These are phyloP conservation scores for Cladosporium oxysporum DNA, from an alignment of 2,329 filamentous ascomycete species.

Conservation along the genomic window DNA sequence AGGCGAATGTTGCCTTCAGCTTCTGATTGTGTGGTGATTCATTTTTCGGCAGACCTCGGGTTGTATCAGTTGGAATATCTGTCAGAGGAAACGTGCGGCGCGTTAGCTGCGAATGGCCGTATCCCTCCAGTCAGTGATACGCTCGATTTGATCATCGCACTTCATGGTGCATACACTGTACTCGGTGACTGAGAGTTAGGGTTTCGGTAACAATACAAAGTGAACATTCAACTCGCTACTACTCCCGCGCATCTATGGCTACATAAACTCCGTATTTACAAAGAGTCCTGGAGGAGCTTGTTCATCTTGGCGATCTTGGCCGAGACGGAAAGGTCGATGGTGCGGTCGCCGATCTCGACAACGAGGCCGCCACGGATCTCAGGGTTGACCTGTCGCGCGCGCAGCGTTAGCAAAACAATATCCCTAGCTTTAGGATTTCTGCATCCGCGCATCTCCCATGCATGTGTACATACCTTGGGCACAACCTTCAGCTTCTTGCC, in stretches of 20 bases:
- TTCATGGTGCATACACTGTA: neutral
- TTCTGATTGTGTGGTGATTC: neutral
- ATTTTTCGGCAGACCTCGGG: neutral
- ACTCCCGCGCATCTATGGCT: slow-evolving; percentile 17
- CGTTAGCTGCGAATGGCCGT: neutral
- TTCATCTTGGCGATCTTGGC: slow-evolving; percentile 97
- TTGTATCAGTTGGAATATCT: neutral
- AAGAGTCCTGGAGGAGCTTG: slow-evolving; percentile 93
- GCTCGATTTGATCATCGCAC: neutral
- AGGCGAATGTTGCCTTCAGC: neutral
- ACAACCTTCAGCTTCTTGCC: slow-evolving; percentile 99
- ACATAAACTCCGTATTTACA: slow-evolving; percentile 67
- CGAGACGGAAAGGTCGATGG: slow-evolving; percentile 95
- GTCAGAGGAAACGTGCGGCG: neutral
- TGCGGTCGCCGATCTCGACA: slow-evolving; percentile 93
- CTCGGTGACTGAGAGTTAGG: neutral
- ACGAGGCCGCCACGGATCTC: slow-evolving; percentile 92
- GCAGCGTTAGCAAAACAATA: slow-evolving; percentile 23
- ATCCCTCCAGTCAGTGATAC: neutral
- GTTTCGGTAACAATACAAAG: slow-evolving; percentile 17
- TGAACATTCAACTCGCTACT: slow-evolving; percentile 21
- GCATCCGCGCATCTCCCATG: neutral
- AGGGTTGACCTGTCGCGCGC: slow-evolving; percentile 71
- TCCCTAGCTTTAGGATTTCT: neutral
- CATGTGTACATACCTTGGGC: slow-evolving; percentile 64